Evolutionary conservation across 352 stramenopile genomes (phyloP), one percentile per base, ranked within the genome.

Genomic region (Phytophthora ohioensis): DNA sequence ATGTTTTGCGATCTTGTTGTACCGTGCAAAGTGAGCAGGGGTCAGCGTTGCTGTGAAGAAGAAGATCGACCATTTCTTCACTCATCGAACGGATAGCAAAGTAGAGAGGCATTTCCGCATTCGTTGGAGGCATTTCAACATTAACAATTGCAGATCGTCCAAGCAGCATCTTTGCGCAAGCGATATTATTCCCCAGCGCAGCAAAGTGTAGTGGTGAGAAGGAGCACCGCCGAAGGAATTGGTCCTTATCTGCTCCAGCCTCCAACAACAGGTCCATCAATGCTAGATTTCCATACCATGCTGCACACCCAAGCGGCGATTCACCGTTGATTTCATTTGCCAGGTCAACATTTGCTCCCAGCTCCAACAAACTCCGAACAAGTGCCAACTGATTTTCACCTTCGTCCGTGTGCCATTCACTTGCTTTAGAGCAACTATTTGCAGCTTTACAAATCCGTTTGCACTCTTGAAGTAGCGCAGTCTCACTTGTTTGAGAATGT

Each of bases 181-280:
- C 57, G 10, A 80, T 2, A 38, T 80, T 75, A 21, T 64, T 73
- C 12, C 71, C 80, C 10, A 89, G 71, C 0, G 79, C 74, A 35
- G 84, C 80, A 66, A 90, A 91, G 57, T 91, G 84, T 3, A 91
- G 64, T 2, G 84, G 68, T 10, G 84, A 87, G 38, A 84, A 88
- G 9, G 82, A 89, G n/a, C 71, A 57, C 12, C 70, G 64, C 12
- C 71, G 60, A 1, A 75, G 32, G 59, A 82, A 88, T 8, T 55
- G 71, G 11, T 89, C 58, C 11, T 67, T 62, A 48, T 85, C 64
- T 3, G 74, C 74, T 17, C 79, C 78, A 30, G 78, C 77, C 38
- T 91, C 84, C 10, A 91, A 57, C 9, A 89, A 72, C 5, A 91
- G 43, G 43, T 89, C 76, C 10, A 91, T 43, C 17, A 91, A 57